These are phyloP conservation scores for Ceratocystis papillata DNA, from an alignment of 2,329 filamentous ascomycete genomes.

Conservation along the genomic window DNA sequence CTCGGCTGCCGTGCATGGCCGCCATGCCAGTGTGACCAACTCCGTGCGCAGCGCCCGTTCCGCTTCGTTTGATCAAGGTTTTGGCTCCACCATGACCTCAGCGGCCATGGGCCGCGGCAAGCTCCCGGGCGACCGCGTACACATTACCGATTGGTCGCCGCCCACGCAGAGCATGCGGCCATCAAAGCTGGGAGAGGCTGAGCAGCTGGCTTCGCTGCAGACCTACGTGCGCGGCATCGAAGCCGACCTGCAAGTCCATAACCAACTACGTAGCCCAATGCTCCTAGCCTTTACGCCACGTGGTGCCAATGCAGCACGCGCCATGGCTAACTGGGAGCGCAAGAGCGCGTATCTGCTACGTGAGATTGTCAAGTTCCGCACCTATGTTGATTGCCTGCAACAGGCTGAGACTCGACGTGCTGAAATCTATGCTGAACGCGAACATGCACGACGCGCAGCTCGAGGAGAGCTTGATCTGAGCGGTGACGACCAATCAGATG, in stretches of 20 bases:
- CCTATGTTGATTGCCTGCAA: constrained; percentile 78
- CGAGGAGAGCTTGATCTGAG: constrained; percentile 25
- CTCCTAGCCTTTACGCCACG: constrained; percentile 78
- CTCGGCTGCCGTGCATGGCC: constrained; percentile 30
- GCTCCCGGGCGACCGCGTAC: constrained; percentile 72
- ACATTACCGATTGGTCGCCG: constrained; percentile 79
- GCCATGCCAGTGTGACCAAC: constrained; percentile 35
- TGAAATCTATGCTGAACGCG: constrained; percentile 57
- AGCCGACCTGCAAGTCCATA: constrained; percentile 74
- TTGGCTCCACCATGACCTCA: constrained; percentile 37
- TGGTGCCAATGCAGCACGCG: constrained; percentile 66
- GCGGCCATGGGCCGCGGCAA: constrained; percentile 42
- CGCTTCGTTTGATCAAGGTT: constrained; percentile 51
- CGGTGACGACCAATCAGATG: constrained; percentile 18
- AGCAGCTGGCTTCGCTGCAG: constrained; percentile 65
- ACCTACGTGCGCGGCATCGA: constrained; percentile 79
- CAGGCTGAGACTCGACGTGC: constrained; percentile 58
- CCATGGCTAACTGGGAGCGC: constrained; percentile 94
- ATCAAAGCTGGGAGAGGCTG: constrained; percentile 63
- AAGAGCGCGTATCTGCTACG: constrained; percentile 84
- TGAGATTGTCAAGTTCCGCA: constrained; percentile 94
- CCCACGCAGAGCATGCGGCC: constrained; percentile 85
- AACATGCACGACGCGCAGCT: constrained; percentile 29
- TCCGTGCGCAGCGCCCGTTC: constrained; percentile 38
- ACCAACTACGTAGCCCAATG: constrained; percentile 78